These are phyloP conservation scores for Oenanthe javanica DNA, from an alignment of 140 eudicot species.

Conservation along the genomic window DNA sequence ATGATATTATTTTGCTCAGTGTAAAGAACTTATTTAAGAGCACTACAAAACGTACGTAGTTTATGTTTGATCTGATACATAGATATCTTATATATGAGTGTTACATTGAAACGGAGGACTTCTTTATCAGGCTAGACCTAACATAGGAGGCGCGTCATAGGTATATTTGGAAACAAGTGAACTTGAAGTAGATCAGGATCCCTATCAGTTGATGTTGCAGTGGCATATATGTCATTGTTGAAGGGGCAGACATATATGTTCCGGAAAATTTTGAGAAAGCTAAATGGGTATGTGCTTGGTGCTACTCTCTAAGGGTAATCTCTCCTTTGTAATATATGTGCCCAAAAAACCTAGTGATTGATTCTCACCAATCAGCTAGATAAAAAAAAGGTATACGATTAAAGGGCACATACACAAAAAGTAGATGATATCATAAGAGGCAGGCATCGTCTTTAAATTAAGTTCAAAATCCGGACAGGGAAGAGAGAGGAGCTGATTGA, in stretches of 20 bases:
- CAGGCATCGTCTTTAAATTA: background rate
- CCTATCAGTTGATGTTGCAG: background rate
- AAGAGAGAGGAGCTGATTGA: background rate
- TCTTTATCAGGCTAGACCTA: background rate
- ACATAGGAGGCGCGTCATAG: background rate
- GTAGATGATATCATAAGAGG: background rate
- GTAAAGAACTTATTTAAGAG: background rate
- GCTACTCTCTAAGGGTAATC: background rate
- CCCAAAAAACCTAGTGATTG: slow-evolving; percentile 10
- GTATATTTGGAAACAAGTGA: background rate
- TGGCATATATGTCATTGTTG: background rate
- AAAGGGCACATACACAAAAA: background rate
- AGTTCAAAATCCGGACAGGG: background rate
- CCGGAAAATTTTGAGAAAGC: background rate
- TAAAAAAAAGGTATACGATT: background rate
- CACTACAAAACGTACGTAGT: background rate
- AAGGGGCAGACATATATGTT: background rate
- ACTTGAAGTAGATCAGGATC: background rate
- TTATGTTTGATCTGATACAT: background rate
- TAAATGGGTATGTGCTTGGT: background rate
- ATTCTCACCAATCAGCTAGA: background rate
- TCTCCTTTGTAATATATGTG: background rate
- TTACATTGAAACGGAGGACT: background rate
- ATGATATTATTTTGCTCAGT: background rate
- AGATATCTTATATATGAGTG: background rate